Base-by-base conservation (phyloP, 148 eudicot genomes). In the Persicaria maculosa region DNA sequence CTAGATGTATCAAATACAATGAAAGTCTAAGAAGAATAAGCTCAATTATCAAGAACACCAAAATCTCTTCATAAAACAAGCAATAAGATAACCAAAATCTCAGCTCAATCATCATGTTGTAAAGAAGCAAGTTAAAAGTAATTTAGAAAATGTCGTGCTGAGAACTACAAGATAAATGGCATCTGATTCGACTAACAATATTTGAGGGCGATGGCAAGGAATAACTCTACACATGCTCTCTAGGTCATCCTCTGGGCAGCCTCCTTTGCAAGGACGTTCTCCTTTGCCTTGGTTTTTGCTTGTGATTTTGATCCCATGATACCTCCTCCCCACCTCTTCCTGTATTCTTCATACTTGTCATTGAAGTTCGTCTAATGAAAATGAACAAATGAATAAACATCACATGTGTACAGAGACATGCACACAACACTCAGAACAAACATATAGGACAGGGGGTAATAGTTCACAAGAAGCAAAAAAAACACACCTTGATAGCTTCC, bases 401-500 rank as follows among this genome's bases (percentile, higher is more conserved):
- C 55, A 52, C 0, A 15, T 52, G 16, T 9, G 0, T 15, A 1
- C 55, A 52, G 12, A 9, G 55, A 52, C n/a, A n/a, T n/a, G n/a
- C n/a, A n/a, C n/a, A n/a, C n/a, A n/a, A n/a, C n/a, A n/a, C n/a
- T n/a, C n/a, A n/a, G n/a, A n/a, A n/a, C n/a, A n/a, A n/a, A n/a
- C n/a, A n/a, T n/a, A n/a, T 52, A 15, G 16, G 12, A 52, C 16
- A 52, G 16, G 16, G 1, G 12, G 12, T 9, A 52, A 52, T 15
- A 52, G 10, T 15, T 9, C 10, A 15, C 55, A 9, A 52, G 0
- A 52, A 9, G 55, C 12, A n/a, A n/a, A n/a, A 40, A 14, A 68
- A 68, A 44, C 50, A 19, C 10, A 68, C 72, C 72, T 68, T 68
- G 22, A 68, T 68, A 16, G 72, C 72, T 68, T 68, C 72, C 72